Evolutionary conservation across 495 filamentous ascomycete species (phyloP).

Genomic region (Elasticomyces elasticus): DNA sequence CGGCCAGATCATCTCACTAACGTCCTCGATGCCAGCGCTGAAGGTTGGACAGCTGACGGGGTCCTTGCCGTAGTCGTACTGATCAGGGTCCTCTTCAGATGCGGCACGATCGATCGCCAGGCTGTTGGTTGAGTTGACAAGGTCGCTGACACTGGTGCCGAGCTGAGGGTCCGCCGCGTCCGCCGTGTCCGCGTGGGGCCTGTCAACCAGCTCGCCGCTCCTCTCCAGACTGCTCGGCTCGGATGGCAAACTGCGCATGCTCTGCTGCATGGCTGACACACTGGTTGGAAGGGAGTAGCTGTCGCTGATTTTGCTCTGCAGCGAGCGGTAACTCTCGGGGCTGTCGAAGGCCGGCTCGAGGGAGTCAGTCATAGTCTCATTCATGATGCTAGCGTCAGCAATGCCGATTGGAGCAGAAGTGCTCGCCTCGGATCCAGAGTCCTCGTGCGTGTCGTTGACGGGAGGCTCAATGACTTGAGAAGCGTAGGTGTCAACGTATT

Average conservation of each 20-base stretch:
- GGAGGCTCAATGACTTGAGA: neutral
- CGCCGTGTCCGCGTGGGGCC: neutral
- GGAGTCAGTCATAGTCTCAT: neutral
- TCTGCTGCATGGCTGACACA: neutral
- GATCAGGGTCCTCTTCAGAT: neutral
- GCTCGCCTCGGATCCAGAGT: neutral
- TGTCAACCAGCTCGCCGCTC: neutral
- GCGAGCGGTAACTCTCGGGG: neutral
- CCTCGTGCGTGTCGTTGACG: neutral
- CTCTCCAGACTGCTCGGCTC: neutral
- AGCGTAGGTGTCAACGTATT: neutral
- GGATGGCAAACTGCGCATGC: neutral
- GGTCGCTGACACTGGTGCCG: neutral
- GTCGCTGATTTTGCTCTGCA: neutral
- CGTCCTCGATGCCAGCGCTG: conserved; percentile 4
- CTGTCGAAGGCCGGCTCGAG: neutral
- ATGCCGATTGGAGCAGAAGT: neutral
- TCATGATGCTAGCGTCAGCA: too few species aligned
- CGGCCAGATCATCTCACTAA: conserved; percentile 15
- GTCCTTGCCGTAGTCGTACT: conserved; percentile 3
- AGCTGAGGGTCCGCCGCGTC: neutral
- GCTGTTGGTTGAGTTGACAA: neutral
- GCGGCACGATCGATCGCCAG: too few species aligned
- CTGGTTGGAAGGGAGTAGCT: neutral
- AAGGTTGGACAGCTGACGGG: conserved; percentile 14